A percentile compares a stretch with the other conserved stretches of the same genome.
phyloP scores from a whole-genome alignment of 306 rosid genomes.

The Arachis stenosperma region DNA sequence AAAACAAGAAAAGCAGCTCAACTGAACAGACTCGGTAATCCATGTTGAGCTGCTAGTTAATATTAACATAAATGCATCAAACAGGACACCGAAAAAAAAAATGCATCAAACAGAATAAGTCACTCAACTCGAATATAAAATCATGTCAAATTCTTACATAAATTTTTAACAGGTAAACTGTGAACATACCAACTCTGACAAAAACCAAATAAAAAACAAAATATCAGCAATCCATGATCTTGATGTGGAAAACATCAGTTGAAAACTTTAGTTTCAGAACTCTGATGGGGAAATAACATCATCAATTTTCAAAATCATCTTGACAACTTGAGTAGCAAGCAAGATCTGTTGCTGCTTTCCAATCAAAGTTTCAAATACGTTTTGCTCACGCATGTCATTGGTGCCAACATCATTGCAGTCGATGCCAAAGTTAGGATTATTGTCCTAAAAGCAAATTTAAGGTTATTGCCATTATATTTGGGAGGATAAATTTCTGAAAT shows the following conservation, averaged over 20 bases:
- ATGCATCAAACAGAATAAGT: constrained; percentile 10
- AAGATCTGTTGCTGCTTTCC: constrained; percentile 97
- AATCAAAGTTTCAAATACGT: constrained; percentile 85
- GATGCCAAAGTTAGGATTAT: constrained; percentile 73
- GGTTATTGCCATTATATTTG: background rate
- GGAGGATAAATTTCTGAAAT: background rate
- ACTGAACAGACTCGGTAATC: too few relatives aligned
- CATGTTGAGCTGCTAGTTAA: too few relatives aligned
- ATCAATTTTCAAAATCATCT: constrained; percentile 95
- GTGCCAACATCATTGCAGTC: constrained; percentile 96
- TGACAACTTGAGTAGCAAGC: constrained; percentile 95
- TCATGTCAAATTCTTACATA: constrained; percentile 50
- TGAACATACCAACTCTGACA: constrained; percentile 32
- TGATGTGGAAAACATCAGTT: constrained; percentile 13
- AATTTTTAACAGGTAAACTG: constrained; percentile 23
- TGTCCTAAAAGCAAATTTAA: constrained; percentile 57
- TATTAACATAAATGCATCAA: background rate
- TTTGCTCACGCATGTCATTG: constrained; percentile 89
- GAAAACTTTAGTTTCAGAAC: constrained; percentile 42
- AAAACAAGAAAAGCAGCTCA: too few relatives aligned
- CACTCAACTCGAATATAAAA: constrained; percentile 44
- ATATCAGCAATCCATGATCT: constrained; percentile 21
- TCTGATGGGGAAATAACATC: constrained; percentile 88
- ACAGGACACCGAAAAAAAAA: background rate
- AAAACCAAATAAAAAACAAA: constrained; percentile 37